These are phyloP conservation scores for Carallia brachiata DNA, from an alignment of 345 rosid genomes.

Conservation along the genomic window DNA sequence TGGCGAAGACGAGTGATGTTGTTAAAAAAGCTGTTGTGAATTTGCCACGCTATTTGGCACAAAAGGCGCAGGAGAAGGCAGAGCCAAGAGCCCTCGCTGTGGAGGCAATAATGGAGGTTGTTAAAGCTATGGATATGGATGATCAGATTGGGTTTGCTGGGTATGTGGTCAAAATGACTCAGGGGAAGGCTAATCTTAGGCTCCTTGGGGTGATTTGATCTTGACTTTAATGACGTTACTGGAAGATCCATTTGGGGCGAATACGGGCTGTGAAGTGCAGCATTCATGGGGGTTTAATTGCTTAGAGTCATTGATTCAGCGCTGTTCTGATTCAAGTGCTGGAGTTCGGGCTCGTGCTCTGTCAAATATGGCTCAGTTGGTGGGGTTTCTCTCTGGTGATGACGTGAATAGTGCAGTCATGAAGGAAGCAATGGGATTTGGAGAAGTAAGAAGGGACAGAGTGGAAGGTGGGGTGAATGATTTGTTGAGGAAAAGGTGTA, in stretches of 20 bases:
- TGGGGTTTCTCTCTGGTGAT: slow-evolving; percentile 52
- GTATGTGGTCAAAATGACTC: slow-evolving; percentile 64
- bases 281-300: slow-evolving; percentile 59
- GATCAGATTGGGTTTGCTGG: slow-evolving; percentile 52
- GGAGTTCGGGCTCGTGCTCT: slow-evolving; percentile 75
- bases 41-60: slow-evolving; percentile 64
- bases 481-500: slow-evolving; percentile 66
- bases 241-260: slow-evolving; percentile 45
- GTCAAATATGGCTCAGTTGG: slow-evolving; percentile 76
- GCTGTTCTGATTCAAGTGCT: slow-evolving; percentile 62
- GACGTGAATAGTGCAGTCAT: slow-evolving; percentile 42
- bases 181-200: slow-evolving; percentile 69
- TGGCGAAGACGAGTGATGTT: slow-evolving; percentile 38
- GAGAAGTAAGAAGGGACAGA: slow-evolving; percentile 30
- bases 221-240: slow-evolving; percentile 46
- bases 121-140: slow-evolving; percentile 49
- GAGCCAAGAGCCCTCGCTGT: slow-evolving; percentile 78
- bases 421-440: slow-evolving; percentile 54
- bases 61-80: slow-evolving; percentile 87
- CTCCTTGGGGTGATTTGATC: slow-evolving; percentile 76
- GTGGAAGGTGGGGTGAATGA: slow-evolving; percentile 43
- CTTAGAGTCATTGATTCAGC: slow-evolving; percentile 60
- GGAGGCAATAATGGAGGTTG: slow-evolving; percentile 74
- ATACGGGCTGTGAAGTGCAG: slow-evolving; percentile 23
- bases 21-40: slow-evolving; percentile 54